These are phyloP conservation scores for Neonectria ditissima DNA, from an alignment of 2,329 filamentous ascomycete genomes.

Conservation along the genomic window DNA sequence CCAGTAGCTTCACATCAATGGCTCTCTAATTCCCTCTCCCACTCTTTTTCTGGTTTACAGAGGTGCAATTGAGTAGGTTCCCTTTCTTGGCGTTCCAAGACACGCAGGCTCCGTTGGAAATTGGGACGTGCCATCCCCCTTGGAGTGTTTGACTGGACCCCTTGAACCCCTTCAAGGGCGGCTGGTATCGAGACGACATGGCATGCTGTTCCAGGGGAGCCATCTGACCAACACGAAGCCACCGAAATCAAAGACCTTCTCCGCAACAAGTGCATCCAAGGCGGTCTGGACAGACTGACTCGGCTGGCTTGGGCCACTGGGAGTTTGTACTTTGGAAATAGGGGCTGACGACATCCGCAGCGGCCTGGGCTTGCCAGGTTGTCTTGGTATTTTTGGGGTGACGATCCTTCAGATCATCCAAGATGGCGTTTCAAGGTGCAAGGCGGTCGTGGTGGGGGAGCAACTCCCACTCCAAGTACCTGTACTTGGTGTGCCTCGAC, in stretches of 20 bases:
- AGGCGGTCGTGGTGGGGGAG: slow-evolving; percentile 33
- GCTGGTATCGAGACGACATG: slow-evolving; percentile 24
- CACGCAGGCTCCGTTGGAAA: slow-evolving; percentile 8
- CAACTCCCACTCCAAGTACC: slow-evolving; percentile 33
- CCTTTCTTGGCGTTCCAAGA: slow-evolving; percentile 25
- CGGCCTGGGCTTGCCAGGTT: not conserved
- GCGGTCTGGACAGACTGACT: slow-evolving; percentile 24
- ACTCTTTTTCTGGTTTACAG: slow-evolving; percentile 2
- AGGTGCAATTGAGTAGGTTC: slow-evolving; percentile 25
- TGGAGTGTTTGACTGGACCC: not conserved
- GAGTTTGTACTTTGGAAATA: slow-evolving; percentile 25
- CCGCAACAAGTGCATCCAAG: slow-evolving; percentile 9
- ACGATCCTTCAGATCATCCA: slow-evolving; percentile 37
- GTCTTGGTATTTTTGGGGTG: slow-evolving; percentile 25
- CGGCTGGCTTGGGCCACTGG: slow-evolving; percentile 12
- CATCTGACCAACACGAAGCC: slow-evolving; percentile 31
- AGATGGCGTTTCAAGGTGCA: slow-evolving; percentile 24
- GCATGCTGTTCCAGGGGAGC: slow-evolving; percentile 2
- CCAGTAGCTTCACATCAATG: slow-evolving; percentile 30
- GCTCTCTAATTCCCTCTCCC: slow-evolving; percentile 10
- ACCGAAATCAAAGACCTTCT: slow-evolving; percentile 26
- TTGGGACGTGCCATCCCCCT: slow-evolving; percentile 31
- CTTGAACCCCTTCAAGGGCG: slow-evolving; percentile 27
- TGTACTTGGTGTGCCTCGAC: slow-evolving; percentile 16
- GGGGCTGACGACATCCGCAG: slow-evolving; percentile 35